Evolutionary conservation across 2,329 filamentous ascomycete species (phyloP), one percentile per base, ranked within the genome.

Genomic region (Apiospora phragmitis): DNA sequence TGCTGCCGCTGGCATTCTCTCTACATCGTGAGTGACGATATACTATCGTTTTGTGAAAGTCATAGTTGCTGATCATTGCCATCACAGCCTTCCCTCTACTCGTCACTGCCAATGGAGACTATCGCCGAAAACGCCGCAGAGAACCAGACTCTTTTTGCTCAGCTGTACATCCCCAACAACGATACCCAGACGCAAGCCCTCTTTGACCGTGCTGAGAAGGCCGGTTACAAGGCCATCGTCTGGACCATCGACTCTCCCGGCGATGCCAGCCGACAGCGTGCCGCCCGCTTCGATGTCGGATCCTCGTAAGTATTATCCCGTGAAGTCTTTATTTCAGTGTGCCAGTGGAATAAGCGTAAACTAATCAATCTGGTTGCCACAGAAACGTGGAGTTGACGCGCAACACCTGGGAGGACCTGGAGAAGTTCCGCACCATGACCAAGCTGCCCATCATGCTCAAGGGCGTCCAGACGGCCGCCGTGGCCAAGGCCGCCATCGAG

Each of bases 1-100:
- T 12, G 84, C 79, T 11, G 77, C 80, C n/a, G 83, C 81, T 7
- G 79, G 84, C 69, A 86, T 88, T 68, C 81, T 68, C 81, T 87
- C 3, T 89, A 89, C 77, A 85, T 88, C 69, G 79, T 81, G 72
- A 70, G 66, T 65, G 38, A 26, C 21, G 26, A 3, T 14, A 12
- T 14, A 1, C 32, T 14, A 24, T 2, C 11, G 2, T 21, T 21
- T 32, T 32, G 6, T 59, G 26, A 5, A n/a, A 21, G 3, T 38
- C 11, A 14, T 9, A 12, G 24, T 43, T 55, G 38, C 38, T 62
- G 24, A 49, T 16, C 24, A 6, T 69, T 41, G 18, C 11, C 12
- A 14, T 16, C n/a, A 12, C 16, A 80, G 80, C 79, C 81, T 35
- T 77, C 81, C 4, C 76, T 80, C 24, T 80, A 76, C 65, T 79